A percentile compares a stretch with the other conserved stretches of the same genome.
phyloP scores from a whole-genome alignment of 2,329 filamentous ascomycete species.

The Sporothrix schenckii region DNA sequence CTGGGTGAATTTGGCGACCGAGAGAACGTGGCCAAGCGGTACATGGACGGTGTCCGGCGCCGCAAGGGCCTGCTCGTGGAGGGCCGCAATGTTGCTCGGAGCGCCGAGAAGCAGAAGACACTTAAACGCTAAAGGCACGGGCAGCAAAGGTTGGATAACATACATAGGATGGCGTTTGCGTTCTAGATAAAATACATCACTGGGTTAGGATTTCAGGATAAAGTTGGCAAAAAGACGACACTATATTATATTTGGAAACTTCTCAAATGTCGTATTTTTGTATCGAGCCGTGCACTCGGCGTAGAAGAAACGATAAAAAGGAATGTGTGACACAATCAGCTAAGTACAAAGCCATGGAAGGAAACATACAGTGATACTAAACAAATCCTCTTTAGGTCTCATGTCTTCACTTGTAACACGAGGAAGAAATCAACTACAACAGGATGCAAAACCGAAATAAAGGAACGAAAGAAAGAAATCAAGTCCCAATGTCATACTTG shows the following conservation, averaged over 20 bases:
- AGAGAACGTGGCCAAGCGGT: constrained; percentile 94
- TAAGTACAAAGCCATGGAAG: background rate
- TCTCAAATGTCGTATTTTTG: background rate
- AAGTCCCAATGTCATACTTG: background rate
- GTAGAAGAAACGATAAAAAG: background rate
- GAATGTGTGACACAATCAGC: background rate
- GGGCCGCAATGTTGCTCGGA: constrained; percentile 73
- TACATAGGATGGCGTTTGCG: constrained; percentile 19
- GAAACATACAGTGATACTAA: background rate
- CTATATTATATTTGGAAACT: background rate
- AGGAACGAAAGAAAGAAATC: background rate
- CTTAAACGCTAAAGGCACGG: constrained; percentile 57
- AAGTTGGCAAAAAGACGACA: background rate
- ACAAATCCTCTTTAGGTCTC: background rate
- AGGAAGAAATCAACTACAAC: background rate
- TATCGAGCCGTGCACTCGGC: background rate
- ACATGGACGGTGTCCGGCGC: constrained; percentile 85
- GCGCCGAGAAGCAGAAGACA: constrained; percentile 89
- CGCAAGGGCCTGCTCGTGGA: constrained; percentile 87
- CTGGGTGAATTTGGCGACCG: constrained; percentile 88
- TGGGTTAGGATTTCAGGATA: background rate
- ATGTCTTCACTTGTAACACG: background rate
- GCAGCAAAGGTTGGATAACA: background rate
- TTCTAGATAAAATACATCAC: background rate
- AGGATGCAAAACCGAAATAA: background rate